phyloP scores from a whole-genome alignment of 2,329 filamentous ascomycete species.

The Tetracladium maxilliforme region DNA sequence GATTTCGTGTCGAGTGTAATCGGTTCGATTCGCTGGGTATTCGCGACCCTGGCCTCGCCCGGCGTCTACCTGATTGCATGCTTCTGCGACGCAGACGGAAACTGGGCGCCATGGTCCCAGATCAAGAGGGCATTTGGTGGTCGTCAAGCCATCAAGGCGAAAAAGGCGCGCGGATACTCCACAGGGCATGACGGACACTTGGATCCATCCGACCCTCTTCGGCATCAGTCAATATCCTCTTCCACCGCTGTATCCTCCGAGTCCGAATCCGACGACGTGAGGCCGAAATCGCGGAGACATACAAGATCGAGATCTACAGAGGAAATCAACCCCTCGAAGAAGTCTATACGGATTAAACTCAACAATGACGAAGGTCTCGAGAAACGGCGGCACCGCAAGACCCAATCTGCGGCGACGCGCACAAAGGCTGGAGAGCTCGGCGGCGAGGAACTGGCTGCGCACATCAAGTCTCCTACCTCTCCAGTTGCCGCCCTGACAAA shows the following conservation, averaged over 20 bases:
- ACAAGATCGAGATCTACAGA: slow-evolving; percentile 52
- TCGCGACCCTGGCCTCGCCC: slow-evolving; percentile 66
- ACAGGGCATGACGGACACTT: slow-evolving; percentile 10
- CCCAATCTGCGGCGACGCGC: slow-evolving; percentile 30
- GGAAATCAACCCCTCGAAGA: slow-evolving; percentile 51
- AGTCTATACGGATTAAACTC: slow-evolving; percentile 83
- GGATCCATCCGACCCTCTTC: slow-evolving; percentile 10
- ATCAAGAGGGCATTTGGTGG: slow-evolving; percentile 19
- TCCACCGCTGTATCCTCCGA: slow-evolving; percentile 51
- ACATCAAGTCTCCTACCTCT: slow-evolving; percentile 83
- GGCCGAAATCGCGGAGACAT: slow-evolving; percentile 24
- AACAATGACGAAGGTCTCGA: slow-evolving; percentile 65
- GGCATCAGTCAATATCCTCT: slow-evolving; percentile 29
- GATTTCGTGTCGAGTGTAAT: slow-evolving; percentile 59
- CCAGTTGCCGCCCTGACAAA: slow-evolving; percentile 58
- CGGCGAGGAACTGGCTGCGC: slow-evolving; percentile 18
- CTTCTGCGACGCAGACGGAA: slow-evolving; percentile 68
- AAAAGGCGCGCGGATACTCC: slow-evolving; percentile 11
- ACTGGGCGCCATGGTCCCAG: slow-evolving; percentile 65
- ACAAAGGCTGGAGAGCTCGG: slow-evolving; percentile 18
- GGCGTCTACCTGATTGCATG: slow-evolving; percentile 70
- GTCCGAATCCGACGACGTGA: slow-evolving; percentile 43
- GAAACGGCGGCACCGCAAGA: slow-evolving; percentile 57
- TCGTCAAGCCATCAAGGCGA: slow-evolving; percentile 6
- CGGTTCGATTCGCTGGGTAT: slow-evolving; percentile 61